Conservation (phyloP, 208 protist genomes). For the Hexamita inflata region DNA sequence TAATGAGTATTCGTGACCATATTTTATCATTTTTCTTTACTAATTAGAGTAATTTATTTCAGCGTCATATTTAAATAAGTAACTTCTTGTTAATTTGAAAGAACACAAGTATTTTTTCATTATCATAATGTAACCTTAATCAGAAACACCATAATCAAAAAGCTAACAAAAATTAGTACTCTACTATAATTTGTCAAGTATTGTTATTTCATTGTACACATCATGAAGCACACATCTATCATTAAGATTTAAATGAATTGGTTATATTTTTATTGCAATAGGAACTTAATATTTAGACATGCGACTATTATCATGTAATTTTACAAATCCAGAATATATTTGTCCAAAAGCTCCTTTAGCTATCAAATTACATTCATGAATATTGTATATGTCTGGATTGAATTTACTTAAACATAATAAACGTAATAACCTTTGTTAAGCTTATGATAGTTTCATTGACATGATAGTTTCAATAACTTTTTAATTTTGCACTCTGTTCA, state of each 20-base stretch:
- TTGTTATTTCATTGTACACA: constrained; percentile 56
- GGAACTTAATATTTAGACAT: too few species aligned
- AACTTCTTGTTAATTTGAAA: too few species aligned
- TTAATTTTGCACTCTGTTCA: too few species aligned
- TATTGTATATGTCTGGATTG: too few species aligned
- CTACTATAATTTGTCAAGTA: constrained; percentile 50
- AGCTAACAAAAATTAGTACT: constrained; percentile 49
- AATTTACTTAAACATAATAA: too few species aligned
- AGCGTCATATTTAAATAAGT: constrained; percentile 34
- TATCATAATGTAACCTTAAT: constrained; percentile 58
- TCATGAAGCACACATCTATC: constrained; percentile 54
- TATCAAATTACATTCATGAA: too few species aligned
- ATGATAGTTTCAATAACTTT: too few species aligned
- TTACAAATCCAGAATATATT: too few species aligned
- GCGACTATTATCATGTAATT: too few species aligned
- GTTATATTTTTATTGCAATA: constrained; percentile 19
- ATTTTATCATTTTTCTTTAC: constrained; percentile 36
- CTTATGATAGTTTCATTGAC: too few species aligned
- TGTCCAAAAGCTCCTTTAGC: too few species aligned
- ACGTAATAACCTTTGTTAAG: too few species aligned
- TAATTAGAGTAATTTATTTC: constrained; percentile 53
- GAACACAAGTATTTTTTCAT: constrained; percentile 52
- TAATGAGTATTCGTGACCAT: constrained; percentile 42
- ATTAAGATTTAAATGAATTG: constrained; percentile 31
- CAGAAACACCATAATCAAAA: constrained; percentile 58